Evolutionary conservation across 2,329 filamentous ascomycete species (phyloP).

Genomic region (Botrytis sinoallii): DNA sequence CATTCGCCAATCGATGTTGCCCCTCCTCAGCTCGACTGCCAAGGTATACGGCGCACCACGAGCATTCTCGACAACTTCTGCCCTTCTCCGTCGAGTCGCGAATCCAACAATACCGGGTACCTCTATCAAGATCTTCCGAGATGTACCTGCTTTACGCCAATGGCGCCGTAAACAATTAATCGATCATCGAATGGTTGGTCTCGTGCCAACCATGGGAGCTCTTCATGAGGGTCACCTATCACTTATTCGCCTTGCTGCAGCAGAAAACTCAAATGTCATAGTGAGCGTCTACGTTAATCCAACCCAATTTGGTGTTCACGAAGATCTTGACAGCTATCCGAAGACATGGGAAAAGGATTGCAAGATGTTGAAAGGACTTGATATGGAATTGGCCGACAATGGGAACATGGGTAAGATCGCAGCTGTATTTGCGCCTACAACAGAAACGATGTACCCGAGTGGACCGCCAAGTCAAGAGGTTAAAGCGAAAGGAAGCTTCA

Average conservation of each 20-base stretch:
- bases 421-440: constrained; percentile 83
- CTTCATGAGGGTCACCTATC: constrained; percentile 89
- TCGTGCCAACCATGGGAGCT: constrained; percentile 97
- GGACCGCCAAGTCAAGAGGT: constrained; percentile 67
- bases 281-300: constrained; percentile 96
- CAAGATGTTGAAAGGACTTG: constrained; percentile 61
- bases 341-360: constrained; percentile 83
- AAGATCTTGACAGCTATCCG: constrained; percentile 87
- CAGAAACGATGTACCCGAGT: constrained; percentile 82
- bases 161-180: constrained; percentile 65
- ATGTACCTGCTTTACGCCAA: constrained; percentile 66
- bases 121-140: constrained; percentile 69
- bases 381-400: constrained; percentile 67
- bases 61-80: constrained; percentile 22
- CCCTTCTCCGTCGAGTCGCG: constrained; percentile 24
- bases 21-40: constrained; percentile 9
- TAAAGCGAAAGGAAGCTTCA: constrained; percentile 79
- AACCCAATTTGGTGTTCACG: constrained; percentile 86
- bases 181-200: constrained; percentile 69
- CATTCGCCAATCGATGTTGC: background rate
- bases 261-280: constrained; percentile 81
- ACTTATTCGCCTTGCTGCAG: constrained; percentile 78
- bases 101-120: constrained; percentile 48
- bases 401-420: constrained; percentile 63
- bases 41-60: constrained; percentile 18